phyloP scores from a whole-genome alignment of 129 eudicot species.

The Lonicera japonica region DNA sequence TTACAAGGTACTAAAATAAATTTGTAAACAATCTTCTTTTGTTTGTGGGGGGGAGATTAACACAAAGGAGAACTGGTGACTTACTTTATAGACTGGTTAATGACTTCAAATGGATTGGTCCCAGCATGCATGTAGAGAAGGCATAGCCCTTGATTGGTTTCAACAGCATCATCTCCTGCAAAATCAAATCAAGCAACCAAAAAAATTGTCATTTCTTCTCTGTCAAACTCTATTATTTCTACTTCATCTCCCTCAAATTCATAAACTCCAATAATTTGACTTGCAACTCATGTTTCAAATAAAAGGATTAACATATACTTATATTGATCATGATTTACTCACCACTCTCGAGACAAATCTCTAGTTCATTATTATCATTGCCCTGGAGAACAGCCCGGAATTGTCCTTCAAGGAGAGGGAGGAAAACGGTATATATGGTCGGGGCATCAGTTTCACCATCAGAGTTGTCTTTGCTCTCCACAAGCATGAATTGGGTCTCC shows the following conservation, averaged over 20 bases:
- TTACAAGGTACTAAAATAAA: background rate
- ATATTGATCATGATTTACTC: conserved; percentile 30
- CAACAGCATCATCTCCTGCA: conserved; percentile 77
- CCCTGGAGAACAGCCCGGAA: conserved; percentile 96
- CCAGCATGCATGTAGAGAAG: conserved; percentile 95
- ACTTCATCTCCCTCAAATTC: background rate
- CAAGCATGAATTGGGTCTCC: conserved; percentile 92
- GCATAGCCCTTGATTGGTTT: conserved; percentile 63
- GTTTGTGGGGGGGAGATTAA: background rate
- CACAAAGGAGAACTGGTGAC: conserved; percentile 13
- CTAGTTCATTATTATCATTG: conserved; percentile 74
- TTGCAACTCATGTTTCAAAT: no score
- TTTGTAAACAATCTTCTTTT: background rate
- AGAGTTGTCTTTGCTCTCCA: conserved; percentile 61
- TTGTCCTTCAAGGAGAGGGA: conserved; percentile 87
- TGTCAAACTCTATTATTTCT: conserved; percentile 9
- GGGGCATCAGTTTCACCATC: conserved; percentile 49
- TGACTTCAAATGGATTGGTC: conserved; percentile 83
- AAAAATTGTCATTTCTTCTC: conserved; percentile 19
- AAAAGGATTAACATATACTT: no score
- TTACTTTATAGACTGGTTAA: conserved; percentile 80
- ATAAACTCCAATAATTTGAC: conserved; percentile 1
- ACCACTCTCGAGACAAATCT: conserved; percentile 98
- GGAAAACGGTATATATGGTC: conserved; percentile 72
- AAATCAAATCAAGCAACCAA: conserved; percentile 18